These are phyloP conservation scores for Rhizomucor miehei DNA, from an alignment of 371 early-diverging fungal genomes.

Conservation along the genomic window DNA sequence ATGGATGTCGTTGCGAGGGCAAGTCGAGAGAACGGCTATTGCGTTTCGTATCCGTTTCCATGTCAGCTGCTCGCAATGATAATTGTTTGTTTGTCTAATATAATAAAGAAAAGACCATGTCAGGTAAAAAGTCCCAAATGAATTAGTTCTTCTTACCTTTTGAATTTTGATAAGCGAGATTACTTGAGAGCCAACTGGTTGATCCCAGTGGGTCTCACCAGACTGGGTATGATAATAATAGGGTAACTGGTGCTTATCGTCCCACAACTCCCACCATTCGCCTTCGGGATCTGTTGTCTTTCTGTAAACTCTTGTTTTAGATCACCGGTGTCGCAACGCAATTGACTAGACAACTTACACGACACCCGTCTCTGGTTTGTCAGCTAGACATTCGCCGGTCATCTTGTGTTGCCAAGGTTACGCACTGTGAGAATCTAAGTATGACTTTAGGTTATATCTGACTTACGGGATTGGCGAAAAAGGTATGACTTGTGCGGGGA, in stretches of 20 bases:
- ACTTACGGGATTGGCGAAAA: constrained; percentile 16
- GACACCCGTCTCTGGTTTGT: constrained; percentile 12
- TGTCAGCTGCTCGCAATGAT: neutral
- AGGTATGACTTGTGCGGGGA: constrained; percentile 12
- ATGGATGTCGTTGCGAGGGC: constrained; percentile 15
- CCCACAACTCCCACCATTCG: constrained; percentile 96
- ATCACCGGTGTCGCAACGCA: neutral
- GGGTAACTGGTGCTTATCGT: constrained; percentile 75
- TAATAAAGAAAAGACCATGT: neutral
- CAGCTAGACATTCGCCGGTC: constrained; percentile 17
- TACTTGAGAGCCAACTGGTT: constrained; percentile 72
- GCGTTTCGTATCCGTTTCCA: constrained; percentile 12
- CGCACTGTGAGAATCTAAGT: neutral
- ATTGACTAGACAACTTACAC: constrained; percentile 6
- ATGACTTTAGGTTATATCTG: neutral
- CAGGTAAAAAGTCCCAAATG: neutral
- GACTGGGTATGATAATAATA: constrained; percentile 91
- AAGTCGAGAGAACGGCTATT: constrained; percentile 24
- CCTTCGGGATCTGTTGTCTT: constrained; percentile 52
- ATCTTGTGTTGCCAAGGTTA: constrained; percentile 8
- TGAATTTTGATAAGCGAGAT: constrained; percentile 76
- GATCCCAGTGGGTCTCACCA: constrained; percentile 82
- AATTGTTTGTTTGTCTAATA: constrained; percentile 4
- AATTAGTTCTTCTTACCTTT: constrained; percentile 1
- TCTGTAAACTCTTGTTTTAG: constrained; percentile 6